A percentile compares a stretch with the other conserved stretches of the same genome.
phyloP scores from a whole-genome alignment of 306 rosid species.

The Mimosa bimucronata region DNA sequence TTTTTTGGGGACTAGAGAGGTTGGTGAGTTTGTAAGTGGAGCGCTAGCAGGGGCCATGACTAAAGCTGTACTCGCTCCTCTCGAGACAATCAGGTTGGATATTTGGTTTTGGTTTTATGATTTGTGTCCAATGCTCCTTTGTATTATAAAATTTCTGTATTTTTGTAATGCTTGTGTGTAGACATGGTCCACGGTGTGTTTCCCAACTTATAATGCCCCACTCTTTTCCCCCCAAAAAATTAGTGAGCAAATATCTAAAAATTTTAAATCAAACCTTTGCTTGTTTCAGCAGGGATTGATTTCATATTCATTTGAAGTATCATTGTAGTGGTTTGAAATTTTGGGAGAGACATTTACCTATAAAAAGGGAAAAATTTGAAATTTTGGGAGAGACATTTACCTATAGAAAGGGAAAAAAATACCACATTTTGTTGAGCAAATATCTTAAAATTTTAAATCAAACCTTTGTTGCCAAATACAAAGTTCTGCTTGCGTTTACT shows the following conservation, averaged over 20 bases:
- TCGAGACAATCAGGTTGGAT: conserved; percentile 88
- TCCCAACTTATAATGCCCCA: neutral
- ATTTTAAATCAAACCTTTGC: neutral
- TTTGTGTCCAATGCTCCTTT: neutral
- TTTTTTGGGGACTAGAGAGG: conserved; percentile 70
- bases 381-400: neutral
- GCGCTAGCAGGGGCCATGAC: conserved; percentile 99
- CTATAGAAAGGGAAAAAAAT: neutral
- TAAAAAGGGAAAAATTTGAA: neutral
- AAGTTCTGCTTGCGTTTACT: neutral
- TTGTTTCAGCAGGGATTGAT: neutral
- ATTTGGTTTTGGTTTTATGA: conserved; percentile 38
- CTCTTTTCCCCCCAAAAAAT: neutral
- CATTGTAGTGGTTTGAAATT: neutral
- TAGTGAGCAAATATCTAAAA: neutral
- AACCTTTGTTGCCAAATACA: neutral
- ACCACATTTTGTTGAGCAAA: neutral
- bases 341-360: neutral
- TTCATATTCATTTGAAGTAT: neutral
- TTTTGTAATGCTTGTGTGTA: neutral
- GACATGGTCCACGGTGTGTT: neutral
- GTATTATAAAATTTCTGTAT: neutral
- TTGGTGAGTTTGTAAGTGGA: conserved; percentile 84
- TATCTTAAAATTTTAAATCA: neutral
- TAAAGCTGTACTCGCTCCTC: conserved; percentile 96